A percentile compares a stretch with the other conserved stretches of the same genome.
These are phyloP conservation scores for Sugiyamaella smithiae DNA, from an alignment of 805 yeast genomes.

Conservation along the genomic window DNA sequence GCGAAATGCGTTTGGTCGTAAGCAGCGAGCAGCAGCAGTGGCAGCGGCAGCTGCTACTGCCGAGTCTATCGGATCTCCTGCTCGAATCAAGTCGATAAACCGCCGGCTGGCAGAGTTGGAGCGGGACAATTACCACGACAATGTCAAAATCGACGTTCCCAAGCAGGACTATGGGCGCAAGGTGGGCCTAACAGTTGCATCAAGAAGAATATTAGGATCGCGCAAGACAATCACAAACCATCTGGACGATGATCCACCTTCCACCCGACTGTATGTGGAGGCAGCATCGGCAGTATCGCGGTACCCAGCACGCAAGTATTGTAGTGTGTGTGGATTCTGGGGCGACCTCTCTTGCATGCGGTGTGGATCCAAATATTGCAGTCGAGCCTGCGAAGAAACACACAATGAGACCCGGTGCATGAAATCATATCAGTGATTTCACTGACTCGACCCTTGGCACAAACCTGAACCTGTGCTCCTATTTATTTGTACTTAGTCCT, in stretches of 20 bases:
- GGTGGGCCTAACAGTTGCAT: constrained; percentile 29
- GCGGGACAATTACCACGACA: constrained; percentile 37
- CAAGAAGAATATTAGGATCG: constrained; percentile 38
- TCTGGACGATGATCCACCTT: constrained; percentile 40
- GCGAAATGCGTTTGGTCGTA: constrained; percentile 10
- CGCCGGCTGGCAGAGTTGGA: constrained; percentile 33
- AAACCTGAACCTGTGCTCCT: too few relatives aligned
- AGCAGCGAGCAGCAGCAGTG: constrained; percentile 14
- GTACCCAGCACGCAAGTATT: constrained; percentile 37
- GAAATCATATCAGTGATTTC: constrained; percentile 29
- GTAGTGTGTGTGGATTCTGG: constrained; percentile 42
- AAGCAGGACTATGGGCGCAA: constrained; percentile 9
- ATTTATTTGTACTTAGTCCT: too few relatives aligned
- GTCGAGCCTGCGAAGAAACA: constrained; percentile 34
- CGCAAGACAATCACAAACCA: constrained; percentile 38
- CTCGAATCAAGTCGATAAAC: constrained; percentile 23
- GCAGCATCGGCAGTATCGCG: constrained; percentile 35
- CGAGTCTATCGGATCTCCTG: constrained; percentile 11
- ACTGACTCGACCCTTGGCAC: too few relatives aligned
- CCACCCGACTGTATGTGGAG: constrained; percentile 30
- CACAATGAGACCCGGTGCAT: constrained; percentile 40
- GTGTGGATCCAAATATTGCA: constrained; percentile 39
- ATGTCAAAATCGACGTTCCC: constrained; percentile 34
- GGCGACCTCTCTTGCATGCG: constrained; percentile 34
- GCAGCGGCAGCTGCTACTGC: constrained; percentile 12